Evolutionary conservation across 2,329 filamentous ascomycete genomes (phyloP).

Genomic region (Talaromyces sp.): DNA sequence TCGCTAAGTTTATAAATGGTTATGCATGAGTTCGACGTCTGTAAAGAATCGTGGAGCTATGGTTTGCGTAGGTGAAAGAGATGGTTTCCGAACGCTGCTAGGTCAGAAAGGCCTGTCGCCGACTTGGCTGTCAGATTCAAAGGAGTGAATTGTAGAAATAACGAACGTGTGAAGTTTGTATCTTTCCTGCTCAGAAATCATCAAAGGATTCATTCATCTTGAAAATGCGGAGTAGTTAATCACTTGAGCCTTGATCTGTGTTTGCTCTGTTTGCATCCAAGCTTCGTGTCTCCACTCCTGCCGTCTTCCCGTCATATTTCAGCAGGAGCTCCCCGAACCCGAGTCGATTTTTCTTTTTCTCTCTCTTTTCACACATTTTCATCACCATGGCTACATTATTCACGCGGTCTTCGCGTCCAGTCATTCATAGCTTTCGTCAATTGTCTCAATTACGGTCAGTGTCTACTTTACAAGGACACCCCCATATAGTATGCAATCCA

Average conservation of each 20-base stretch:
- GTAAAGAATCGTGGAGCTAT: not conserved
- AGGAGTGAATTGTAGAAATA: not conserved
- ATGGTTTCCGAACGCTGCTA: not conserved
- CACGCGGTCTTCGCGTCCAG: constrained; percentile 18
- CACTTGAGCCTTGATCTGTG: not conserved
- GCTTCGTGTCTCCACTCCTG: not conserved
- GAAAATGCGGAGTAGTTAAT: not conserved
- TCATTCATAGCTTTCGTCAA: constrained; percentile 11
- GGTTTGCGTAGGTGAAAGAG: not conserved
- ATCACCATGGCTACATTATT: constrained; percentile 21
- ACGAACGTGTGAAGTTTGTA: not conserved
- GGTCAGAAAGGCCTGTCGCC: not conserved
- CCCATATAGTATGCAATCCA: constrained; percentile 34
- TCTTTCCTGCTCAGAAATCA: not conserved
- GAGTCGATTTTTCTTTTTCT: not conserved
- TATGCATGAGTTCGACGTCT: not conserved
- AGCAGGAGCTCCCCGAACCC: not conserved
- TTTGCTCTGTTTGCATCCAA: constrained; percentile 14
- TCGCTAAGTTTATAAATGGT: not conserved
- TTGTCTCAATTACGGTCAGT: constrained; percentile 28
- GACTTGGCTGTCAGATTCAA: not conserved
- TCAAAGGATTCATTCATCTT: not conserved
- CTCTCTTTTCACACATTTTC: not conserved
- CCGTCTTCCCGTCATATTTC: constrained; percentile 1
- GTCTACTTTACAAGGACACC: constrained; percentile 35